These are phyloP conservation scores for Xylaria multiplex DNA, from an alignment of 2,329 filamentous ascomycete genomes.

Conservation along the genomic window DNA sequence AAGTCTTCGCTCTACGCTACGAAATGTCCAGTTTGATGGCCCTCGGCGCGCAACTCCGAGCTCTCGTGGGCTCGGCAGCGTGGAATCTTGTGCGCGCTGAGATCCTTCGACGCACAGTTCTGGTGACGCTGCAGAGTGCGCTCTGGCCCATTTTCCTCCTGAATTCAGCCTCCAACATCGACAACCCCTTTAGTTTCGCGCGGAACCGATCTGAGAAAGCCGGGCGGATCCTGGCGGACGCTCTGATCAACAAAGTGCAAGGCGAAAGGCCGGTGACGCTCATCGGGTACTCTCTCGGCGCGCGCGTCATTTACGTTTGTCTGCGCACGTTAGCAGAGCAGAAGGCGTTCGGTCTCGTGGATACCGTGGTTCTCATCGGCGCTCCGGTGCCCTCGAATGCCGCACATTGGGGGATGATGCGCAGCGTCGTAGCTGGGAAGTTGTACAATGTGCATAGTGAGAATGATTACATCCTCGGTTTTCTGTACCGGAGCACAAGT, in stretches of 20 bases:
- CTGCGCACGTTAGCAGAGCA: slow-evolving; percentile 71
- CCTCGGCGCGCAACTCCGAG: slow-evolving; percentile 77
- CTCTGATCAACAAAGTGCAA: slow-evolving; percentile 72
- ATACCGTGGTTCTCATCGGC: slow-evolving; percentile 75
- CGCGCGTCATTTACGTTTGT: slow-evolving; percentile 74
- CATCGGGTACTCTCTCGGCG: slow-evolving; percentile 74
- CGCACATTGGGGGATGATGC: slow-evolving; percentile 78
- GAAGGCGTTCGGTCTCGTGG: slow-evolving; percentile 74
- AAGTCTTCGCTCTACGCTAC: slow-evolving; percentile 86
- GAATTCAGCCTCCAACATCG: slow-evolving; percentile 73
- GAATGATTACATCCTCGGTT: slow-evolving; percentile 87
- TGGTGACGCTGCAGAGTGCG: slow-evolving; percentile 73
- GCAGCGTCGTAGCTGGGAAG: slow-evolving; percentile 80
- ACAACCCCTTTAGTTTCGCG: slow-evolving; percentile 84
- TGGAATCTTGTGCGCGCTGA: slow-evolving; percentile 79
- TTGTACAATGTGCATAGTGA: slow-evolving; percentile 89
- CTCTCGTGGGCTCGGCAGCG: slow-evolving; percentile 77
- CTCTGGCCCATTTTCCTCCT: slow-evolving; percentile 76
- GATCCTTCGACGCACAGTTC: slow-evolving; percentile 77
- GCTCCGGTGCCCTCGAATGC: slow-evolving; percentile 78
- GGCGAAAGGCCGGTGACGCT: slow-evolving; percentile 75
- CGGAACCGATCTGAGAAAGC: slow-evolving; percentile 83
- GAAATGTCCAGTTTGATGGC: slow-evolving; percentile 81
- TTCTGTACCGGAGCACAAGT: slow-evolving; percentile 85
- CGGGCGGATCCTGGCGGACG: slow-evolving; percentile 76